phyloP scores from a whole-genome alignment of 805 yeast species.

The Pichia eremophila region DNA sequence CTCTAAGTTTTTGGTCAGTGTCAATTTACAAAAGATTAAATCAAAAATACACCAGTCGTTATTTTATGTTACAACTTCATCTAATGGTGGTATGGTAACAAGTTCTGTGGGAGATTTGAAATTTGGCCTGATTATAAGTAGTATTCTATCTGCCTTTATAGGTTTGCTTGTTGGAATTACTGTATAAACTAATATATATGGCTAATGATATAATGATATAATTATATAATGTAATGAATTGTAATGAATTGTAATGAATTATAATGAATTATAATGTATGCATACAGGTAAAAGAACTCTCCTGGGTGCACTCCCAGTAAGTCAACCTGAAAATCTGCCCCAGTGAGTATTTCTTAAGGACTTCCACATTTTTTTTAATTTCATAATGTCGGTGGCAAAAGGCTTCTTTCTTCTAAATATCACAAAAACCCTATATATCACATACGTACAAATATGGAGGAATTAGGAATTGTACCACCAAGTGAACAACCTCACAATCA shows the following conservation, averaged over 20 bases:
- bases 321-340: too few species aligned
- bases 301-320: too few species aligned
- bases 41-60: background rate
- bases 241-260: too few species aligned
- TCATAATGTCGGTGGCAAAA: background rate
- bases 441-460: conserved; percentile 38
- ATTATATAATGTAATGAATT: too few species aligned
- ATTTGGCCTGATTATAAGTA: background rate
- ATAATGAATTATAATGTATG: too few species aligned
- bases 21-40: too few species aligned
- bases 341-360: background rate
- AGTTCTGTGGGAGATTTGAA: background rate
- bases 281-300: too few species aligned
- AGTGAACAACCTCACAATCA: conserved; percentile 7
- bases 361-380: too few species aligned
- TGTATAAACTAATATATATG: too few species aligned
- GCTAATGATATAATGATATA: too few species aligned
- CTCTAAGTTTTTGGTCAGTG: background rate
- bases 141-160: background rate
- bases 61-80: background rate
- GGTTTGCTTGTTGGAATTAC: background rate
- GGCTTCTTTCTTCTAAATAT: too few species aligned
- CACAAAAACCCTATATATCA: too few species aligned
- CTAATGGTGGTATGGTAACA: background rate
- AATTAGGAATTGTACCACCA: conserved; percentile 41